phyloP scores from a whole-genome alignment of 495 filamentous ascomycete genomes.

The Penicillium samsonianum region DNA sequence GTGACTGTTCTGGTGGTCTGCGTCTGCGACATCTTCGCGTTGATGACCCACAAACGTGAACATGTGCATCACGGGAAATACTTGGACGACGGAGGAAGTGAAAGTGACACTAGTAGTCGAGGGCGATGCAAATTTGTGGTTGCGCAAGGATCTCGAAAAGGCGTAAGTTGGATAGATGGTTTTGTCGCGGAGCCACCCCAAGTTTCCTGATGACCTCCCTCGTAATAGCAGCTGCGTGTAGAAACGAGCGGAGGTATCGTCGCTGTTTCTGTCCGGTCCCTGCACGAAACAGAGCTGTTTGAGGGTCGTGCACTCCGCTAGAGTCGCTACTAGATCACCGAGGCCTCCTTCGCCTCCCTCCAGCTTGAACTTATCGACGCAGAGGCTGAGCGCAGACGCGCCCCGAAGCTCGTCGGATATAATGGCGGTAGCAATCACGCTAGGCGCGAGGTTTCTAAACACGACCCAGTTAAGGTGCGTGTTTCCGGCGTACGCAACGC shows the following conservation, averaged over 20 bases:
- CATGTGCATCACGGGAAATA: too few species aligned
- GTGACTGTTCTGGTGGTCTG: too few species aligned
- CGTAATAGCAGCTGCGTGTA: conserved; percentile 7
- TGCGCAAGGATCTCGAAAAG: conserved; percentile 17
- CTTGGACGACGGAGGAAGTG: too few species aligned
- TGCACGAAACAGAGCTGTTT: conserved; percentile 23
- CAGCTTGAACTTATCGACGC: conserved; percentile 11
- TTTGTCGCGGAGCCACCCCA: conserved; percentile 15
- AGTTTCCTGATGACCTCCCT: conserved; percentile 11
- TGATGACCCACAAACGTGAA: too few species aligned
- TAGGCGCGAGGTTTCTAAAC: conserved; percentile 14
- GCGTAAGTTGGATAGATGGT: conserved; percentile 19
- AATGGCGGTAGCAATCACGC: conserved; percentile 16
- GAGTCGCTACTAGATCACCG: conserved; percentile 12
- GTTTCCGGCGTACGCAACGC: conserved; percentile 15
- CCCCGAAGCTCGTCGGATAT: conserved; percentile 17
- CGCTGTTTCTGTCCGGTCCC: conserved; percentile 15
- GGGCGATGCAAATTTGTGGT: conserved; percentile 2
- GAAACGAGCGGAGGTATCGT: conserved; percentile 17
- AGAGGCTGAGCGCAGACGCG: conserved; percentile 23
- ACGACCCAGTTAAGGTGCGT: conserved; percentile 21
- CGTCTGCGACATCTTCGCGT: too few species aligned
- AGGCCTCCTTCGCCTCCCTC: conserved; percentile 10
- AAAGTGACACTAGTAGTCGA: too few species aligned
- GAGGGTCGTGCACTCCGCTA: conserved; percentile 18